Base-by-base conservation (phyloP, 2,329 filamentous ascomycete genomes). In the Mycocentrospora acerina region DNA sequence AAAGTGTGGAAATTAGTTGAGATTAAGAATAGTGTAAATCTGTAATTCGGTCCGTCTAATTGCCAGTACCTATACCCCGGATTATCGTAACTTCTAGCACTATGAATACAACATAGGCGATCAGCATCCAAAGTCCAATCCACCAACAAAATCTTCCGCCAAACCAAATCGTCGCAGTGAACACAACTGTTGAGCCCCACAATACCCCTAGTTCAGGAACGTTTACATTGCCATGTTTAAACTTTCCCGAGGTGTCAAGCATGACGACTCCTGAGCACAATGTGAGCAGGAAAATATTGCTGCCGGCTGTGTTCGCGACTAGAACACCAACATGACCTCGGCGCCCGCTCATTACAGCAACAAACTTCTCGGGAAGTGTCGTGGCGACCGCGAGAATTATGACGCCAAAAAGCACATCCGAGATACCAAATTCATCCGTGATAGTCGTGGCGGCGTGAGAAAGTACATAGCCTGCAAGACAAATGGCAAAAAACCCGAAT, bases 361-460 rank as follows among this genome's bases (percentile, higher is more conserved):
- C 51, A 26, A 78, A 66, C 48, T 79, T 79, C 48, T 79, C 76
- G 0, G 77, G 76, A 2, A 80, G 58, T 0, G 76, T 79, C 0
- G 76, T 80, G 4, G 74, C 76, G 44, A 80, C 64, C 1, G 75
- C 68, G 25, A 80, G 59, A 15, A 78, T 53, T 0, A 71, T 70
- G 12, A 77, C 55, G 7, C 75, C 72, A 35, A 78, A 69, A 19
- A 78, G 55, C 0, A 71, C 67, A 30, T 67, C 68, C 6, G 75
- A 77, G 1, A 77, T 56, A 8, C 59, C 49, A 9, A 77, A 60
- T 11, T 57, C 57, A 11, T 68, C 60, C 6, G 69, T 65, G 26
- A 78, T 65, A 3, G 64, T 60, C 3, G 56, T 59, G 11, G 73
- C 66, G 26, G 67, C 67, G 46, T 72, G 73, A 3, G 74, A 69